Evolutionary conservation across 139 green algal species (phyloP), one percentile per base, ranked within the genome.

Genomic region (Chlamydomonas sphaeroides): DNA sequence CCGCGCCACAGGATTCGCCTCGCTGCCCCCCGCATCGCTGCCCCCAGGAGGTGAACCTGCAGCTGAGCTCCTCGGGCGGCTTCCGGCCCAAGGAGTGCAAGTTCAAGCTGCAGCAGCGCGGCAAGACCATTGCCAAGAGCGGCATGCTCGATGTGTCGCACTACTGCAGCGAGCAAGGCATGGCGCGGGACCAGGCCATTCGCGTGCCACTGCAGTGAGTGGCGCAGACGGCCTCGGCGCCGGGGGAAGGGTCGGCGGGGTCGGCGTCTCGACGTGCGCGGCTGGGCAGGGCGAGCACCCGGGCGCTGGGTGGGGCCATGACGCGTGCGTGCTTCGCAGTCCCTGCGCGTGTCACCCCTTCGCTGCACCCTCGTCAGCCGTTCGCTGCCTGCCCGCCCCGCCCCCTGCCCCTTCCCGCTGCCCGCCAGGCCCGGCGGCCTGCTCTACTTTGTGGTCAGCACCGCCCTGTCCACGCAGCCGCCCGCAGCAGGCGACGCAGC

Each of bases 101-200:
- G 45, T 53, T 53, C 45, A 53, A 53, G 45, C 63, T 83, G 41
- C 76, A 83, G 76, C 45, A 73, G n/a, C 33, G 30, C 4, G 76
- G 45, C 42, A 83, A 83, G 63, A 83, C 76, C n/a, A 51, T 83
- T 23, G 76, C 76, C 23, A 83, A 83, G 63, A 83, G 63, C 35
- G 76, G 32, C 7, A 15, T 73, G 11, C 20, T 83, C 57, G 76
- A 83, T 33, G 45, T 83, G 36, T 6, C 76, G 18, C 65, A 83
- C 45, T 83, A 83, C 48, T 83, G 76, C 76, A 74, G 45, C 76
- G 63, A 83, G 15, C 20, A 56, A 3, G 76, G 76, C 3, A n/a
- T 66, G 45, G 62, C 76, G 33, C 33, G 48, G 62, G 76, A 83
- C 26, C 23, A 56, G 62, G 5, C 3, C 8, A 48, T 83, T 5